Percentiles rank a stretch among this genome's conserved stretches.
phyloP scores from a whole-genome alignment of 2,329 filamentous ascomycete species.

The Bisporella sp. region DNA sequence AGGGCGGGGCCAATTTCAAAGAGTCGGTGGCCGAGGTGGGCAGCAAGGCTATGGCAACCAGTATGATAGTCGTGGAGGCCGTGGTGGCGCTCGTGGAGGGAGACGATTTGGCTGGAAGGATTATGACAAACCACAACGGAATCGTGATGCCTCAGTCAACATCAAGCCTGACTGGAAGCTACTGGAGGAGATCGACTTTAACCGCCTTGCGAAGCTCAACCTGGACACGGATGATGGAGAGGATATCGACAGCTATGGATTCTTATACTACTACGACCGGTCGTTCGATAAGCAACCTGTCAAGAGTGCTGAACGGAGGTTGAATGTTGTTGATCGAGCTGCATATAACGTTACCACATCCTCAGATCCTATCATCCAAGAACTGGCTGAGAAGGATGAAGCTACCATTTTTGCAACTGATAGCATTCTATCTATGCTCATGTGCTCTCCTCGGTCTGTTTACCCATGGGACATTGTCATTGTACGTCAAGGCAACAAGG shows the following conservation, averaged over 20 bases:
- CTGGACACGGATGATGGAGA: constrained; percentile 91
- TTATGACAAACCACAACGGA: constrained; percentile 94
- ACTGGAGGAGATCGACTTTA: constrained; percentile 98
- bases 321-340: constrained; percentile 84
- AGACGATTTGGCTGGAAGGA: constrained; percentile 98
- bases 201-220: constrained; percentile 89
- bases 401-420: constrained; percentile 96
- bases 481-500: constrained; percentile 85
- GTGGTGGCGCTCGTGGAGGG: constrained; percentile 64
- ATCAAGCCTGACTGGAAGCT: constrained; percentile 94
- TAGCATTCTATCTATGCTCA: constrained; percentile 96
- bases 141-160: constrained; percentile 92
- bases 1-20: constrained; percentile 57
- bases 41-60: constrained; percentile 53
- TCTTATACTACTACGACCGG: constrained; percentile 97
- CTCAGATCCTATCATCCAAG: constrained; percentile 92
- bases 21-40: constrained; percentile 63
- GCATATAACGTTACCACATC: constrained; percentile 98
- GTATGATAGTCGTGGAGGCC: constrained; percentile 65
- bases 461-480: constrained; percentile 99
- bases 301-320: constrained; percentile 80
- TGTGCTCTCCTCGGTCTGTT: constrained; percentile 94
- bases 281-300: constrained; percentile 89
- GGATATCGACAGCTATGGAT: constrained; percentile 91
- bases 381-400: constrained; percentile 91